Percentiles rank a stretch among this genome's conserved stretches.
These are phyloP conservation scores for Colletotrichum falcatum DNA, from an alignment of 2,329 filamentous ascomycete genomes.

Conservation along the genomic window DNA sequence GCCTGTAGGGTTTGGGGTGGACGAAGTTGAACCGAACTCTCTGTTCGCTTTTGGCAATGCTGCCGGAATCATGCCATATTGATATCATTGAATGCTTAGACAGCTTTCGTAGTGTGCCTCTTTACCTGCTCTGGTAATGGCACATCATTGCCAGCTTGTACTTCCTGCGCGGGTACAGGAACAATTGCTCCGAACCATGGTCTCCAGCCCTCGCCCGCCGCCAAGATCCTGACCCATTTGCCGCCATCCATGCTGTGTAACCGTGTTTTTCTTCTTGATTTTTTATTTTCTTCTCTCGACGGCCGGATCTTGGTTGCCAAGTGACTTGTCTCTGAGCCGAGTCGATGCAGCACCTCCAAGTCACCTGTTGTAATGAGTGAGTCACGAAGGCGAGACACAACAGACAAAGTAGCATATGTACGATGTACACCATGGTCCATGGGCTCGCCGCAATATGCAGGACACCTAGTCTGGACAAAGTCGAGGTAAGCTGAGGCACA, in stretches of 20 bases:
- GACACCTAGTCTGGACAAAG: no score
- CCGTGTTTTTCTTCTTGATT: no score
- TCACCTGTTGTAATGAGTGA: no score
- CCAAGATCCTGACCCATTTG: not conserved
- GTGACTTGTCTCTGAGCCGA: no score
- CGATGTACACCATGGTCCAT: no score
- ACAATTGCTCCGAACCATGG: not conserved
- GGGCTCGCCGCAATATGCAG: no score
- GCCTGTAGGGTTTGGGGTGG: not conserved
- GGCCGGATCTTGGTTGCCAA: no score
- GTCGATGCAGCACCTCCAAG: no score
- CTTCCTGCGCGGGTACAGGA: not conserved
- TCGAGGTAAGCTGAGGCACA: not conserved
- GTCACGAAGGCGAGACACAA: not conserved
- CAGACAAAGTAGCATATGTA: not conserved
- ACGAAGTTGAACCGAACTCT: conserved; percentile 1
- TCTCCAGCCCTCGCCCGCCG: not conserved
- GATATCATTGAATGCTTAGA: not conserved
- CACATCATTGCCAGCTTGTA: not conserved
- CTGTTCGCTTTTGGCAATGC: not conserved
- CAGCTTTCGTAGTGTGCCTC: no score
- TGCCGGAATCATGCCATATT: not conserved
- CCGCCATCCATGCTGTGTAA: not conserved
- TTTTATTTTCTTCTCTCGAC: not conserved
- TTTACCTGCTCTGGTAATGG: not conserved